Conservation (phyloP, 768 basidiomycete genomes). For the Naganishia friedmannii region DNA sequence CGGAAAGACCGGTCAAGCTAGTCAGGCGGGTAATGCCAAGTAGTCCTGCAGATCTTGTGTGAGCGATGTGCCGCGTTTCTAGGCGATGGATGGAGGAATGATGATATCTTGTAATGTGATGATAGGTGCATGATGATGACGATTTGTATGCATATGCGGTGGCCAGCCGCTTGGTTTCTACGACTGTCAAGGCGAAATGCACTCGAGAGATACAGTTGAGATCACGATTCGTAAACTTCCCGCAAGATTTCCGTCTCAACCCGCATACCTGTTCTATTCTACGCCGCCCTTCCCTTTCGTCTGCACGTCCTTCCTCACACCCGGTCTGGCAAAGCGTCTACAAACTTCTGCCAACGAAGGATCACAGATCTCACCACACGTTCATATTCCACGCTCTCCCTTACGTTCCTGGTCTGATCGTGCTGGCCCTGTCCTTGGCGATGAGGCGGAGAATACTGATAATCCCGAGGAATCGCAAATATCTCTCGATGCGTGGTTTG, state of each 20-base stretch:
- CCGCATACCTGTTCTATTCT: no score
- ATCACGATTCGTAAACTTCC: no score
- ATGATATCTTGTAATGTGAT: background rate
- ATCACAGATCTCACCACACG: constrained; percentile 40
- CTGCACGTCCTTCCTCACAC: no score
- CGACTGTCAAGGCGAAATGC: no score
- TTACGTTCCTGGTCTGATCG: background rate
- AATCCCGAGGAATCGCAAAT: constrained; percentile 39
- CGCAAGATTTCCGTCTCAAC: no score
- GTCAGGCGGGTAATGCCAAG: constrained; percentile 15
- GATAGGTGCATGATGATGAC: background rate
- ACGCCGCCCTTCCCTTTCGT: no score
- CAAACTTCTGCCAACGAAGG: constrained; percentile 45
- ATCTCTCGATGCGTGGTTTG: constrained; percentile 46
- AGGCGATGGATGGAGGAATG: background rate
- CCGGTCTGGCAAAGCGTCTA: constrained; percentile 10
- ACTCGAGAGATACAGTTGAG: no score
- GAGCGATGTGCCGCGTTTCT: background rate
- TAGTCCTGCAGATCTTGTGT: background rate
- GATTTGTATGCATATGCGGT: constrained; percentile 3
- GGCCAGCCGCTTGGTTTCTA: background rate
- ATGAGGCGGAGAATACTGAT: background rate
- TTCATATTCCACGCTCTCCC: constrained; percentile 37
- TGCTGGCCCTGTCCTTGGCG: background rate
- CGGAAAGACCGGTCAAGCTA: constrained; percentile 1